Base-by-base conservation (phyloP, 2,329 filamentous ascomycete species). In the Fusarium irregulare region DNA sequence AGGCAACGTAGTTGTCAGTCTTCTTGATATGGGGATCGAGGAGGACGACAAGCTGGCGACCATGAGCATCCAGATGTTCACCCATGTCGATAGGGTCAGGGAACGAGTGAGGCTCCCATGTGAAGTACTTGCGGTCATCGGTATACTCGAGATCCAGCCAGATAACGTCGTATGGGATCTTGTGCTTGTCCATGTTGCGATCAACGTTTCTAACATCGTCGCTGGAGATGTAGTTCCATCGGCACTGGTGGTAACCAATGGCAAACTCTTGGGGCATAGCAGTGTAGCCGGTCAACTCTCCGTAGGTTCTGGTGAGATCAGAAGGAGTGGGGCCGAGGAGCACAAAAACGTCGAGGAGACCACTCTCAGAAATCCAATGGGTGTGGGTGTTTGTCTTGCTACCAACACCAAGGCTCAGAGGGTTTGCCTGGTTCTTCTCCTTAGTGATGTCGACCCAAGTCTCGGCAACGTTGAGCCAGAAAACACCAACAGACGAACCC, bases 11-110 rank as follows among this genome's bases (percentile, higher is more conserved):
- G 73, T 88, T 87, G 56, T 89, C 91, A 55, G 89, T 87, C 75
- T 97, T 98, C 84, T 99, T 99, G 84, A 99, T 97, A 73, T 99
- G 96, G 20, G 96, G 96, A 73, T 99, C 96, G 66, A 98, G 97
- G 74, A 99, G 97, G 49, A 92, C 89, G 14, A 98, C 96, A 11
- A 98, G 87, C 81, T 98, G 97, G 68, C 96, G 89, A 45, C 94
- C 92, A 53, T 93, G 92, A 66, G 89, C 88, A 71, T 94, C 93
- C 12, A 98, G 87, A 76, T 97, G 93, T 79, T 97, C 85, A 72
- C 93, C 90, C 94, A 98, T 99, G 50, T 88, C 88, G 51, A 92
- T 88, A 0, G 96, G 94, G 73, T 98, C 90, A 16, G 89, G 86
- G 81, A 99, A 99, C 51, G 91, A 96, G 76, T 97, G 87, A 21